Base-by-base conservation (phyloP, 768 basidiomycete genomes). In the Agrocybe praecox region DNA sequence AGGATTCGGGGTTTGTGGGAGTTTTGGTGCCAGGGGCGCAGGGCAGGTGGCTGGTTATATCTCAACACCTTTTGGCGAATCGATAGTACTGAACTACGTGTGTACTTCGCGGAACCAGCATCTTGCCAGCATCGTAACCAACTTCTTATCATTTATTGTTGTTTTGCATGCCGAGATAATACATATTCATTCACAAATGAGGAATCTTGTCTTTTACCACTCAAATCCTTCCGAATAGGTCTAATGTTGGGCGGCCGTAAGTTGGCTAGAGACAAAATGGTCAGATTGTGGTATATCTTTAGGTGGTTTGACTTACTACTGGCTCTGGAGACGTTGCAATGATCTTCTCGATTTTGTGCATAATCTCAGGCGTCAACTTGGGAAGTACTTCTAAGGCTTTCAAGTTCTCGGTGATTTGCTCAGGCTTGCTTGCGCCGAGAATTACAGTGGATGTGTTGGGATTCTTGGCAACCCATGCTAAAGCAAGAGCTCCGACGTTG, bases 401-500 rank as follows among this genome's bases (percentile, higher is more conserved):
- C 59, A 92, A 69, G 69, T 90, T 90, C 51, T 90, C 84, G 21
- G 77, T 59, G 34, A 91, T 67, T 67, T 91, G 90, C 56, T 85
- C 78, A 1, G 84, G 79, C 58, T 76, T 82, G 18, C 85, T 78
- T 1, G 86, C 90, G 14, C 89, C 90, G 50, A 89, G 81, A 61
- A 90, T 88, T 57, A 89, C 80, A 1, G 83, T 87, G 53, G 78
- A 81, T 0, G 85, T 88, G 68, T 87, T 86, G 17, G 86, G 82
- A 69, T 89, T 88, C 63, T 74, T 79, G 12, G 87, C 83, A 3
- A 87, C 77, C 90, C 91, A 94, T 6, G 92, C 92, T 36, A 94
- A 81, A 0, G 93, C 88, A 26, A 96, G 80, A 10, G 84, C 81
- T n/a, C 81, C 72, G 34, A 78, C 67, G 75, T 82, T 62, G 79